Base-by-base conservation (phyloP, 2,329 filamentous ascomycete genomes). In the Pseudomassariella vexata region DNA sequence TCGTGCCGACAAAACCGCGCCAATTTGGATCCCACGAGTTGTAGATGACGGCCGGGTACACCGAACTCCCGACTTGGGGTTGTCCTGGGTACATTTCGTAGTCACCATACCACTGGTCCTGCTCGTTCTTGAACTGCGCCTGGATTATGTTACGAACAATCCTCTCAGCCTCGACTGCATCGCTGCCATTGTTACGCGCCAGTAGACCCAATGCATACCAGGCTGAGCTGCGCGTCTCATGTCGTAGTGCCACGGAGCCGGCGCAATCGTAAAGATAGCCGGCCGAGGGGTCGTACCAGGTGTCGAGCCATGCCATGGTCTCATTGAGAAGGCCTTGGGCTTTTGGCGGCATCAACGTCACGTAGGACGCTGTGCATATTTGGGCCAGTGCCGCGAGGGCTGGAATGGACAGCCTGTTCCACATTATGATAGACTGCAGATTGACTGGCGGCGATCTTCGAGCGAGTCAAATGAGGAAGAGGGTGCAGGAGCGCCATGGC, bases 1-100 rank as follows among this genome's bases (percentile, higher is more conserved):
- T 61, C 0, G 65, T 71, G 3, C 66, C 66, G 18, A 73, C 59
- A 37, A 73, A 73, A 3, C 68, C 69, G 39, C 69, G 53, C 68
- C 68, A 73, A 35, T 73, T 72, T 1, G 67, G 67, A 44, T 72
- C 68, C 64, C 67, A 72, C 2, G 60, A 61, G 34, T 63, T 59
- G 39, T 72, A 68, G 12, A 67, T 38, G 24, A 36, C 32, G 2
- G 60, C 50, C 4, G 59, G 55, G 42, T 73, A 73, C 4, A 56
- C 53, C 6, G 50, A 35, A 6, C 55, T 63, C 9, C 66, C 67
- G 15, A 72, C 60, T 11, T 59, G 62, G 1, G 68, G 68, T 44
- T 72, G 61, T 41, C 73, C 66, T 0, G 65, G 63, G 34, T 66
- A 62, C 9, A 56, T 49, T 30, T 65, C 59, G 35, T 68, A 68